Evolutionary conservation across 495 filamentous ascomycete species (phyloP).

Genomic region (Hypoxylon cercidicola): DNA sequence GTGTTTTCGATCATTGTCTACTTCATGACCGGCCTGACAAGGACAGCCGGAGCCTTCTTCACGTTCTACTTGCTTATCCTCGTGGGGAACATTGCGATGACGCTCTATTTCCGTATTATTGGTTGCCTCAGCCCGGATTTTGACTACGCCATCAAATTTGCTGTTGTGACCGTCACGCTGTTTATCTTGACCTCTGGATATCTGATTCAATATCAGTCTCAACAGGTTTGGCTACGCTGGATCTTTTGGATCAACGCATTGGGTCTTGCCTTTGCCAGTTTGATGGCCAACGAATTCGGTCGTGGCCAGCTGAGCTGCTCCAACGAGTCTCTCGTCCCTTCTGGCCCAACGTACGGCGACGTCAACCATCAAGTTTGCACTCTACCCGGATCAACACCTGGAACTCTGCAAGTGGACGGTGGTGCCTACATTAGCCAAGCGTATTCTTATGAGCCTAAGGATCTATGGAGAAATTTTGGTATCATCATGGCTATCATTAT

Average conservation of each 20-base stretch:
- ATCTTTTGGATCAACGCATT: constrained; percentile 85
- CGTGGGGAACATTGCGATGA: constrained; percentile 78
- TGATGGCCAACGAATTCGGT: constrained; percentile 89
- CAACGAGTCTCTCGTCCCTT: constrained; percentile 70
- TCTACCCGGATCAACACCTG: constrained; percentile 71
- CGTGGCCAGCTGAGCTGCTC: constrained; percentile 70
- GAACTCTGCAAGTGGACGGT: constrained; percentile 67
- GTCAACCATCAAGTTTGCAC: constrained; percentile 80
- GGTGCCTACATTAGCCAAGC: constrained; percentile 68
- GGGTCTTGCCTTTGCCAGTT: constrained; percentile 73
- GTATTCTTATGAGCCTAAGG: constrained; percentile 68
- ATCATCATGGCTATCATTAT: constrained; percentile 75
- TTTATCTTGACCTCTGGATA: constrained; percentile 85
- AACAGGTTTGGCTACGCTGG: constrained; percentile 81
- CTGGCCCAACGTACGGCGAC: constrained; percentile 70
- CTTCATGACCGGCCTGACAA: constrained; percentile 77
- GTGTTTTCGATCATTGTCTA: constrained; percentile 81
- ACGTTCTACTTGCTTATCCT: constrained; percentile 78
- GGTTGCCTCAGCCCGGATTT: constrained; percentile 85
- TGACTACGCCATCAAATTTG: constrained; percentile 86
- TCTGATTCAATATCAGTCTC: constrained; percentile 75
- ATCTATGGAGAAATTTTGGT: constrained; percentile 81
- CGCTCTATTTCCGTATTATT: constrained; percentile 80
- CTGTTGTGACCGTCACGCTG: constrained; percentile 77
- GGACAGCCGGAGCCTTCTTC: constrained; percentile 79